phyloP scores from a whole-genome alignment of 2,329 filamentous ascomycete species.

The Alternaria novae-zelandiae region DNA sequence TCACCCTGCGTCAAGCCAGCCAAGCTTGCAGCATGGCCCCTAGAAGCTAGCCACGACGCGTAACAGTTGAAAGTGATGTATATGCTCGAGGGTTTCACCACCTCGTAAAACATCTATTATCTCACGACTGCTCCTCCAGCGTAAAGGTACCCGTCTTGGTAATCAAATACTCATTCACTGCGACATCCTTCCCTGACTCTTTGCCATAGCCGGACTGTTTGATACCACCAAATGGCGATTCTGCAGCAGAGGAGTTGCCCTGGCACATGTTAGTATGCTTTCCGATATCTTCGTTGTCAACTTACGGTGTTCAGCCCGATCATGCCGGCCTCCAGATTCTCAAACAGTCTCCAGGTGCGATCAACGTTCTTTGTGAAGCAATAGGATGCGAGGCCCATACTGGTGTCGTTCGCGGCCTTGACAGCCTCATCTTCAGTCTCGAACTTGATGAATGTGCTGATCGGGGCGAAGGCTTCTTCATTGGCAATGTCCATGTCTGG shows the following conservation, averaged over 20 bases:
- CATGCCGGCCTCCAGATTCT: constrained; percentile 73
- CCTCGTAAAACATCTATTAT: background rate
- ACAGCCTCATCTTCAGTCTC: constrained; percentile 71
- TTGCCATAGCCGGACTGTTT: constrained; percentile 73
- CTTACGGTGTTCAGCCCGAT: constrained; percentile 68
- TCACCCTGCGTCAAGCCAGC: too few relatives aligned
- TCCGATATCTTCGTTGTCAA: background rate
- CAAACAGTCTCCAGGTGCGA: constrained; percentile 68
- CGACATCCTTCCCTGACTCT: constrained; percentile 70
- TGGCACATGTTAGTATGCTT: constrained; percentile 12
- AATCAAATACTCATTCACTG: constrained; percentile 66
- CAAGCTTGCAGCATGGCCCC: background rate
- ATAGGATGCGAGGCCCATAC: constrained; percentile 70
- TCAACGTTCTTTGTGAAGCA: constrained; percentile 73
- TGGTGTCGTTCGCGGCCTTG: constrained; percentile 64
- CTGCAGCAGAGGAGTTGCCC: constrained; percentile 69
- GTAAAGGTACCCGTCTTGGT: constrained; percentile 71
- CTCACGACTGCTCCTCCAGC: constrained; percentile 50
- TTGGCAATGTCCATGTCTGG: constrained; percentile 62
- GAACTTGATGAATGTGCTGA: constrained; percentile 69
- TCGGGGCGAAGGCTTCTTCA: constrained; percentile 71
- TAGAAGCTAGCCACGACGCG: background rate
- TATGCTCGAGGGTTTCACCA: background rate
- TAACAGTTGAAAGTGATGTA: background rate
- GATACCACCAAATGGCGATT: constrained; percentile 71